Conservation (phyloP, 2,329 filamentous ascomycete species). For the Metarhizium sp. region DNA sequence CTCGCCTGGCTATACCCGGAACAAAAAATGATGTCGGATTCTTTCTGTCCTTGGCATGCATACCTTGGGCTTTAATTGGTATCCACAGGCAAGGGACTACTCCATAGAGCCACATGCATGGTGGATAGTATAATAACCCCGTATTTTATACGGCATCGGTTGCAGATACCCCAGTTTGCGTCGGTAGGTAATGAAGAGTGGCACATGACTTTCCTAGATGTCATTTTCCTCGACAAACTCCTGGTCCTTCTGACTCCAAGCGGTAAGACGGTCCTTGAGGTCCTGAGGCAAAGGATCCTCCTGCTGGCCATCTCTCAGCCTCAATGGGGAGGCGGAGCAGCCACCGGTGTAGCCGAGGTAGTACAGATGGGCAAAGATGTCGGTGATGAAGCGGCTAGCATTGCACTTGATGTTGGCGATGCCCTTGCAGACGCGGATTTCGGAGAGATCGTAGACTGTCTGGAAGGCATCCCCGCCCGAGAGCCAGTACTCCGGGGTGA, state of each 20-base stretch:
- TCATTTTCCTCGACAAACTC: constrained; percentile 5
- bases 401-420: constrained; percentile 40
- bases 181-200: not conserved
- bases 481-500: constrained; percentile 62
- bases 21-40: too few species aligned
- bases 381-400: constrained; percentile 34
- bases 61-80: too few species aligned
- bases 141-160: not conserved
- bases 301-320: not conserved
- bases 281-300: constrained; percentile 15
- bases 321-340: constrained; percentile 23
- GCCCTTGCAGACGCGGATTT: constrained; percentile 40
- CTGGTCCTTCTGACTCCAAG: constrained; percentile 25
- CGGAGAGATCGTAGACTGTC: constrained; percentile 25
- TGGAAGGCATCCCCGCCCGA: constrained; percentile 21
- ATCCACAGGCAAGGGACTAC: not conserved
- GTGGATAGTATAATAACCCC: not conserved
- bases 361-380: constrained; percentile 34
- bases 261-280: constrained; percentile 27
- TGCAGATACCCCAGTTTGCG: not conserved
- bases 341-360: constrained; percentile 37
- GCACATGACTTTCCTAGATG: not conserved
- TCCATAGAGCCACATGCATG: not conserved
- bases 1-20: too few species aligned
- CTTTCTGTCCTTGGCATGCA: too few species aligned